Base-by-base conservation (phyloP, 345 rosid species). In the Eucalyptus rudis region DNA sequence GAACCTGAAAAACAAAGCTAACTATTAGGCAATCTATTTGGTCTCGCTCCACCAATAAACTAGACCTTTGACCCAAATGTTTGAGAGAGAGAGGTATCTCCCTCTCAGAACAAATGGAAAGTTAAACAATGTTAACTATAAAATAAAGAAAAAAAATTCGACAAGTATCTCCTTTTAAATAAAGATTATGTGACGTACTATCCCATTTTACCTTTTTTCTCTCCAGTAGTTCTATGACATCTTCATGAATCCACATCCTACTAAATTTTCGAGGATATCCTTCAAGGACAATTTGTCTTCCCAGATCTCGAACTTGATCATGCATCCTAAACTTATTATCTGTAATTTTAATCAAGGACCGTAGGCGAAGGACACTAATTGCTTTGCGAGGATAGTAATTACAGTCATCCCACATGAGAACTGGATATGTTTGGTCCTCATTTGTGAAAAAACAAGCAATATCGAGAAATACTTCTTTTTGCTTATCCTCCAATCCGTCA, bases 301-400 rank as follows among this genome's bases (percentile, higher is more conserved):
- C 89, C 19, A 88, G 4, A 15, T 51, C 76, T 56, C 86, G 52
- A 15, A 88, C 27, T 11, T 51, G 47, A 40, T 80, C 76, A 80
- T 88, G 89, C 89, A 88, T 88, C 86, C 86, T 40, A 6, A 88
- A 52, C 45, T 13, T 88, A 15, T 54, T 4, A 40, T 43, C 76
- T 3, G 2, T 25, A 56, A 88, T 43, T 56, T 80, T 88, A 2
- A 88, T 27, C 51, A 88, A 52, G 13, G 89, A 88, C 58, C 2
- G n/a, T 33, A 4, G 1, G 4, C 8, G 19, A 14, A 88, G 89
- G 2, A n/a, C 86, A 8, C 4, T 6, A 8, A 88, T 50, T 52
- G 66, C 68, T 4, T 4, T 7, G 5, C 0, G 0, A 8, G 79
- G 10, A 14, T 13, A 2, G 36, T n/a, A n/a, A 0, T 3, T 2